Conservation (phyloP, 192 early-diverging fungal genomes). For the Coemansia sp. region DNA sequence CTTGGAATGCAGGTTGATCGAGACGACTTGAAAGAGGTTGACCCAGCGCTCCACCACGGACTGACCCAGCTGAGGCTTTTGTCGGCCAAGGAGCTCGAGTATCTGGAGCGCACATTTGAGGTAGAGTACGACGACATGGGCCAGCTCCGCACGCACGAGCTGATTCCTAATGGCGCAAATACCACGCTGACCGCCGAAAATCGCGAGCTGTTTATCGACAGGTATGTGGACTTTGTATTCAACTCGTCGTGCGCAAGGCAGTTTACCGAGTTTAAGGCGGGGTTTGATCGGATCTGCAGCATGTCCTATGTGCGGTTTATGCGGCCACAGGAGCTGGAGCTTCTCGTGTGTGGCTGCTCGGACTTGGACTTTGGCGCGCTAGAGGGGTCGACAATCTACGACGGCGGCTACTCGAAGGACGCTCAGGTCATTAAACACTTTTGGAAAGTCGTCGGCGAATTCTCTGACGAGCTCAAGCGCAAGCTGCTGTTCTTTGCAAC, state of each 20-base stretch:
- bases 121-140: constrained; percentile 70
- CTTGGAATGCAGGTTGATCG: constrained; percentile 63
- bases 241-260: constrained; percentile 64
- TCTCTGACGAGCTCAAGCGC: constrained; percentile 80
- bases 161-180: constrained; percentile 62
- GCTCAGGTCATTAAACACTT: constrained; percentile 71
- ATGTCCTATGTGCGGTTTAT: constrained; percentile 61
- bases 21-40: constrained; percentile 72
- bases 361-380: constrained; percentile 80
- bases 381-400: constrained; percentile 77
- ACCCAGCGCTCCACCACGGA: constrained; percentile 75
- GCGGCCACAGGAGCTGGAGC: constrained; percentile 85
- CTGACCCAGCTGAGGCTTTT: constrained; percentile 67
- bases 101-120: constrained; percentile 79
- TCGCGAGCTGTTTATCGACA: constrained; percentile 74
- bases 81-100: constrained; percentile 63
- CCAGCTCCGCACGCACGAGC: constrained; percentile 59
- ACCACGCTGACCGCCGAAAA: constrained; percentile 71
- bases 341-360: constrained; percentile 81
- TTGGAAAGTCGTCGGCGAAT: constrained; percentile 83
- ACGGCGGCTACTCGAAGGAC: constrained; percentile 71
- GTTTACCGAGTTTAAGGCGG: constrained; percentile 78
- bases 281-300: constrained; percentile 62
- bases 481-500: constrained; percentile 87
- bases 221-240: constrained; percentile 76